Base-by-base conservation (phyloP, 805 yeast genomes). In the Wickerhamomyces mucosus region DNA sequence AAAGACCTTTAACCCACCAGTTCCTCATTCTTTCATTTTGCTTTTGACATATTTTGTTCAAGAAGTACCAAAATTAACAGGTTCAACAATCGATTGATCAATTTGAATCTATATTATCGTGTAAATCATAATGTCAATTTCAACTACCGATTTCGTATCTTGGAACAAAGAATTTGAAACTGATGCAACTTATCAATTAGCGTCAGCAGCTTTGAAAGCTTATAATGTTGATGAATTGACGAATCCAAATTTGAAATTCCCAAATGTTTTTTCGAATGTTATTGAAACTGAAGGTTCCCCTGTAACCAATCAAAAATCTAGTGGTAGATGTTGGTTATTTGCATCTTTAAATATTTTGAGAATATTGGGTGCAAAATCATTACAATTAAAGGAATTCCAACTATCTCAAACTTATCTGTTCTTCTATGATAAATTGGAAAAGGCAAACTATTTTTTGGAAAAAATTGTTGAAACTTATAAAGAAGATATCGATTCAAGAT, bases 241-340 rank as follows among this genome's bases (percentile, higher is more conserved):
- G 29, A 37, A 38, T 23, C 25, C 43, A 3, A 28, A 30, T 4
- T 22, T 20, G 15, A 36, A 34, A 17, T 18, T 48, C 6, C 45
- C 50, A 28, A 46, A 49, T 25, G 44, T 40, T 18, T 49, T 45
- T 24, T 35, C 42, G 7, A 20, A 49, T 20, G 48, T 56, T 13
- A 40, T 51, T 15, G 75, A 72, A 43, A 79, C 78, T 4, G 54
- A 49, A 29, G 54, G 51, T 17, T 46, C 71, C 1, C 86, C 88
- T 17, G 67, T 79, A 13, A 76, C 80, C 33, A 76, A 78, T 56
- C 95, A 84, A 61, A 69, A 71, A 45, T 54, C 72, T 9, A 72
- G 84, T 15, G 95, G 95, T 19, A 63, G 94, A 46, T 84, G 95
- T 57, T 84, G 95, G 95, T 66, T 84, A 38, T 84, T 84, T 55